Evolutionary conservation across 1,284 basidiomycete genomes (phyloP).

Genomic region (Leccinum solheimii): DNA sequence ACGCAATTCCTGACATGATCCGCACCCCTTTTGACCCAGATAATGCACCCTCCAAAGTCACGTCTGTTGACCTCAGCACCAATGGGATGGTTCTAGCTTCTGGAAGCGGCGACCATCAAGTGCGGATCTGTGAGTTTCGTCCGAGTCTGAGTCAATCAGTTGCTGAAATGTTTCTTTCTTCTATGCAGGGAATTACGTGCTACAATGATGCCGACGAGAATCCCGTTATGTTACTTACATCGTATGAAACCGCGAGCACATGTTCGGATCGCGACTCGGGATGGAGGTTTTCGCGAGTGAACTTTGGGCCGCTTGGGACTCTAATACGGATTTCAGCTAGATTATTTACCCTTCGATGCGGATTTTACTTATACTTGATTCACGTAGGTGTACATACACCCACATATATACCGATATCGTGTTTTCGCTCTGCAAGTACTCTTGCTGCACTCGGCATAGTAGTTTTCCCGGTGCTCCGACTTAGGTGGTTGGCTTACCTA

Average conservation of each 20-base stretch:
- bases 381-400: not conserved
- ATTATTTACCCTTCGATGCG: not conserved
- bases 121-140: slow-evolving; percentile 63
- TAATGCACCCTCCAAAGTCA: slow-evolving; percentile 51
- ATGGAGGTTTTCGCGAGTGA: not conserved
- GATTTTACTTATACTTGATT: slow-evolving; percentile 1
- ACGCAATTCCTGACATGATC: slow-evolving; percentile 25
- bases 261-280: slow-evolving; percentile 10
- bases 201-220: slow-evolving; percentile 24
- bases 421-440: not conserved
- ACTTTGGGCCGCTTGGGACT: slow-evolving; percentile 4
- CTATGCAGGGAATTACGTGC: slow-evolving; percentile 30
- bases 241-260: slow-evolving; percentile 4
- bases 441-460: not conserved
- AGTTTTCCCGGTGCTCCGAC: not conserved
- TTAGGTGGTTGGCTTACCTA: slow-evolving; percentile 25
- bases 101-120: slow-evolving; percentile 86
- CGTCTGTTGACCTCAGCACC: slow-evolving; percentile 84
- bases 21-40: slow-evolving; percentile 14
- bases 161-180: slow-evolving; percentile 15
- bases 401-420: not conserved
- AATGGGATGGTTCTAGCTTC: slow-evolving; percentile 76
- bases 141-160: slow-evolving; percentile 24
- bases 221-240: not conserved
- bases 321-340: slow-evolving; percentile 1